Base-by-base conservation (phyloP, 2,329 filamentous ascomycete species). In the Cryphonectria japonica region DNA sequence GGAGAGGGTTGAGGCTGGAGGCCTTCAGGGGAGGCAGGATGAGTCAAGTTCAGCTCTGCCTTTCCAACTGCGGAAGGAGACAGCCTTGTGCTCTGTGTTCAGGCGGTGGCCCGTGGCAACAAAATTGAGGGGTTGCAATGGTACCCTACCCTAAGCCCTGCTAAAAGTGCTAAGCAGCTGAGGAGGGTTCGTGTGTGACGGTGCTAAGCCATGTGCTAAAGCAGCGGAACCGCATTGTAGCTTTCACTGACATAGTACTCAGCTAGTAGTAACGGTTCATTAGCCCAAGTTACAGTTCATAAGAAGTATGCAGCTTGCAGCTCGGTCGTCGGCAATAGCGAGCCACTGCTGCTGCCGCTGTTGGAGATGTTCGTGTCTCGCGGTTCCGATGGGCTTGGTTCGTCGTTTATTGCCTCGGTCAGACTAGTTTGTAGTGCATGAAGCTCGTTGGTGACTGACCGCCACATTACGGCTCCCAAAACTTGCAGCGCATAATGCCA, bases 61-160 rank as follows among this genome's bases (percentile, higher is more conserved):
- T 52, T 71, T 60, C 69, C 66, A n/a, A 71, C 46, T 71, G 61
- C 57, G 61, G 66, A 66, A 71, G 65, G 69, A 68, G 69, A 39
- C 69, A 71, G 69, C 69, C 69, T 71, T 68, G 69, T 68, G 64
- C 63, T 37, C 32, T 70, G 22, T 34, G 52, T 43, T 41, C 64
- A 61, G 69, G 46, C 65, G 50, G 59, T 46, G 41, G 46, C 34
- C 37, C 41, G 62, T 65, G 62, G 62, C 62, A 46, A 65, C 0
- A 52, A 19, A 39, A n/a, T n/a, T n/a, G 46, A 19, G 46, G 46
- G n/a, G 22, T 50, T 50, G 46, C 22, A 50, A 19, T 50, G 46
- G 22, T 50, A n/a, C 46, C 19, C 46, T 50, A n/a, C 46, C 19
- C 46, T 50, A 50, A 50, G 46, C 46, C 46, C 46, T n/a, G 46